Conservation (phyloP, 768 basidiomycete species). For the Boletus patriciae region DNA sequence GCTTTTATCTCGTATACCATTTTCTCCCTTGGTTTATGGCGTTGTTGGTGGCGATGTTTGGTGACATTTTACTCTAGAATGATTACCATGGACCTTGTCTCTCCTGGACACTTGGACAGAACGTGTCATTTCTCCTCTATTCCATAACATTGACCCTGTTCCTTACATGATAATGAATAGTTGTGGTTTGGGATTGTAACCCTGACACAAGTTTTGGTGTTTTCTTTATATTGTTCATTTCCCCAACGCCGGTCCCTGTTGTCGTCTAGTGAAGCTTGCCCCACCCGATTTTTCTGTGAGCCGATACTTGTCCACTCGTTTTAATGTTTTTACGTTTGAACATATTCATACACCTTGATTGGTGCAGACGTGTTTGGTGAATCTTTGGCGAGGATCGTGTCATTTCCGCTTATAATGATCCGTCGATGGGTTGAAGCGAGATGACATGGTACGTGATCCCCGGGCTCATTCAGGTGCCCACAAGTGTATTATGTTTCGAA, state of each 20-base stretch:
- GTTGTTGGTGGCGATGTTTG: slow-evolving; percentile 7
- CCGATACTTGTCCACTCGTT: slow-evolving; percentile 2
- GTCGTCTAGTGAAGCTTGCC: not conserved
- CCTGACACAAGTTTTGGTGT: not conserved
- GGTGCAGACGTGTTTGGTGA: not conserved
- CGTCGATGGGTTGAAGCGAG: too few relatives aligned
- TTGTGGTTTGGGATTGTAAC: not conserved
- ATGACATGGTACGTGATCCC: too few relatives aligned
- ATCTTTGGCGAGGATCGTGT: not conserved
- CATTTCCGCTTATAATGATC: too few relatives aligned
- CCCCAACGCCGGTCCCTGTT: not conserved
- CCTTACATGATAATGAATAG: not conserved
- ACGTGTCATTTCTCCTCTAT: slow-evolving; percentile 5
- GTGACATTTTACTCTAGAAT: slow-evolving; percentile 17
- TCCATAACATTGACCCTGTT: slow-evolving; percentile 3
- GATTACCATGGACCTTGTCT: slow-evolving; percentile 19
- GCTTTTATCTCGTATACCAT: slow-evolving; percentile 18
- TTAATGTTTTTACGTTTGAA: slow-evolving; percentile 1
- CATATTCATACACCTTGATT: not conserved
- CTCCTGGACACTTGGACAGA: slow-evolving; percentile 21
- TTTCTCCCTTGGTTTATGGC: slow-evolving; percentile 7
- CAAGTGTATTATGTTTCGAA: not conserved
- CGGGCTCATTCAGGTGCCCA: not conserved
- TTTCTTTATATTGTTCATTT: not conserved
- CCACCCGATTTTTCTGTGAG: not conserved